Evolutionary conservation across 2,329 filamentous ascomycete species (phyloP).

Genomic region (Fusarium drepaniforme): DNA sequence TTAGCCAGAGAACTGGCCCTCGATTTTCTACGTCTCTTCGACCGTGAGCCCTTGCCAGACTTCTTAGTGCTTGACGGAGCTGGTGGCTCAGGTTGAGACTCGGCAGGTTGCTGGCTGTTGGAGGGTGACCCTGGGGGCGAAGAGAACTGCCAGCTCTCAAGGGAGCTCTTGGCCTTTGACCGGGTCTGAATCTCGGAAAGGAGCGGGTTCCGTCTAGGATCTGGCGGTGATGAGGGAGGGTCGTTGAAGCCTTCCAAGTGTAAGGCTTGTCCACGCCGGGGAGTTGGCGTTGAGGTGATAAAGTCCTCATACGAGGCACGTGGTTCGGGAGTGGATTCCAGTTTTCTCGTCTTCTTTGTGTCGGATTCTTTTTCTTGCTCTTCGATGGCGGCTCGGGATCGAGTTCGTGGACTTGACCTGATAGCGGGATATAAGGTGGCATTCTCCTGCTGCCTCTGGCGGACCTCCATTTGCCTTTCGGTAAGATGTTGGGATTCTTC

Average conservation of each 20-base stretch:
- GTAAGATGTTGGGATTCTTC: constrained; percentile 81
- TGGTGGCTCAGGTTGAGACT: constrained; percentile 19
- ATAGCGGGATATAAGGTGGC: constrained; percentile 77
- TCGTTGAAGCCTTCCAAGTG: constrained; percentile 64
- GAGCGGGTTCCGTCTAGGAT: constrained; percentile 65
- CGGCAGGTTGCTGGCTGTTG: constrained; percentile 43
- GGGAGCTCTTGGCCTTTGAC: constrained; percentile 50
- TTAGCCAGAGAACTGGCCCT: constrained; percentile 26
- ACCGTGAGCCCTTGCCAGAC: constrained; percentile 17
- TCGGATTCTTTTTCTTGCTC: constrained; percentile 27
- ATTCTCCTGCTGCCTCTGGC: constrained; percentile 77
- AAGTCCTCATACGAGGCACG: constrained; percentile 61
- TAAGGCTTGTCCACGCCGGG: constrained; percentile 65
- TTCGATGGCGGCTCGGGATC: constrained; percentile 36
- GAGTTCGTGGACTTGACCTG: constrained; percentile 60
- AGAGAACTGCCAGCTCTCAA: constrained; percentile 66
- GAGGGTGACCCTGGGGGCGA: constrained; percentile 68
- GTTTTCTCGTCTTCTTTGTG: constrained; percentile 36
- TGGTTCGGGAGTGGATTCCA: constrained; percentile 60
- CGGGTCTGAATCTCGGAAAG: constrained; percentile 64
- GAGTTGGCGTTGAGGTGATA: constrained; percentile 71
- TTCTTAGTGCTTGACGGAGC: constrained; percentile 9
- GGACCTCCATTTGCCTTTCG: constrained; percentile 82
- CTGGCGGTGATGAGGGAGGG: constrained; percentile 70
- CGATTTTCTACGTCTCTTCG: constrained; percentile 29